These are phyloP conservation scores for Dictyophora rubrovolvata DNA, from an alignment of 768 basidiomycete genomes.

Conservation along the genomic window DNA sequence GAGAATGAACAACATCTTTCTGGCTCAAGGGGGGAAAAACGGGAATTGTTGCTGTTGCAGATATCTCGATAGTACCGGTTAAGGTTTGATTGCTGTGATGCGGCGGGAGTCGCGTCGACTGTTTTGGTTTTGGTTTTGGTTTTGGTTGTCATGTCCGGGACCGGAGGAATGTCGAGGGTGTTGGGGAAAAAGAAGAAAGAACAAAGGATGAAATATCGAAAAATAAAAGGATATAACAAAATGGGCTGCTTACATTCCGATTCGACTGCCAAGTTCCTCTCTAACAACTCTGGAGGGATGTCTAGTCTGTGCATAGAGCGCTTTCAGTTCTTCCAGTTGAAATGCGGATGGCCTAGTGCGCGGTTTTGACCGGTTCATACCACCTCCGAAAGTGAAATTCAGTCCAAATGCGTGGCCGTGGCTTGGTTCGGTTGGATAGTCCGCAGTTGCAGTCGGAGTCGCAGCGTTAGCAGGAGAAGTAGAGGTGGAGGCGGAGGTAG, in stretches of 20 bases:
- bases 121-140: no score
- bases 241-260: constrained; percentile 66
- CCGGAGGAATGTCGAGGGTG: constrained; percentile 33
- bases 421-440: no score
- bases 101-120: no score
- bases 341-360: constrained; percentile 64
- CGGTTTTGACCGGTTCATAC: constrained; percentile 36
- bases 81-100: no score
- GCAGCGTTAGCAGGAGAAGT: no score
- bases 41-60: no score
- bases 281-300: constrained; percentile 65
- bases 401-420: no score
- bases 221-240: constrained; percentile 8
- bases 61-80: no score
- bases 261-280: constrained; percentile 53
- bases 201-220: constrained; percentile 3
- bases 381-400: no score
- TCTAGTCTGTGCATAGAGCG: constrained; percentile 66
- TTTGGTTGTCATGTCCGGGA: no score
- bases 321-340: constrained; percentile 68
- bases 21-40: no score
- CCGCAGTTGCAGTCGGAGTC: not conserved
- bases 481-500: not conserved
- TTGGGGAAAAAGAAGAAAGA: constrained; percentile 9
- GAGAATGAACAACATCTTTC: no score